Evolutionary conservation across 345 rosid species (phyloP).

Genomic region (Cardiospermum halicacabum): DNA sequence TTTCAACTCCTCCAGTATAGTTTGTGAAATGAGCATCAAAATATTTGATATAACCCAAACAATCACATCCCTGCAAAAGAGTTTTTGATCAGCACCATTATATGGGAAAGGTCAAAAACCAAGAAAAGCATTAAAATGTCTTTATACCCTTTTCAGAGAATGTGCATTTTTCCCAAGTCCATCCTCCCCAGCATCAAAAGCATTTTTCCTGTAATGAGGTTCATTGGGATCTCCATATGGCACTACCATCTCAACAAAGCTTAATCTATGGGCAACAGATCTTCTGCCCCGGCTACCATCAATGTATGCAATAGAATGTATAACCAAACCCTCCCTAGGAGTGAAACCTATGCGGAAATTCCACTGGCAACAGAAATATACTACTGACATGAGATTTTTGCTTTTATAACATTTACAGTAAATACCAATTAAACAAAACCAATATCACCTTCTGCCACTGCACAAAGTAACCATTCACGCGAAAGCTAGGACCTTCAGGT

Average conservation of each 20-base stretch:
- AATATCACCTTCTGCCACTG: slow-evolving; percentile 83
- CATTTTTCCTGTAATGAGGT: slow-evolving; percentile 89
- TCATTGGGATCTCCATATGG: slow-evolving; percentile 97
- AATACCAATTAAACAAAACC: not conserved
- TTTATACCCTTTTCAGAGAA: slow-evolving; percentile 79
- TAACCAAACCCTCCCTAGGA: slow-evolving; percentile 85
- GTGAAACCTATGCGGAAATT: slow-evolving; percentile 93
- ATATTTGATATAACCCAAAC: slow-evolving; percentile 82
- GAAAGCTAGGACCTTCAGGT: slow-evolving; percentile 96
- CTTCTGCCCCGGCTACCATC: slow-evolving; percentile 91
- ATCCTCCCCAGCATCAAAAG: slow-evolving; percentile 98
- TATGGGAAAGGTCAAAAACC: not conserved
- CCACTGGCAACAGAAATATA: slow-evolving; percentile 57
- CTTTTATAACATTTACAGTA: slow-evolving; percentile 6
- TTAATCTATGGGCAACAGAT: slow-evolving; percentile 83
- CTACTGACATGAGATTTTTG: slow-evolving; percentile 15
- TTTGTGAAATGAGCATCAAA: slow-evolving; percentile 88
- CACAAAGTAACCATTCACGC: slow-evolving; percentile 68
- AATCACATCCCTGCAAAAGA: slow-evolving; percentile 70
- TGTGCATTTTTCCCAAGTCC: slow-evolving; percentile 95
- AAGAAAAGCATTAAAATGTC: slow-evolving; percentile 7
- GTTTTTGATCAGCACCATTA: not conserved
- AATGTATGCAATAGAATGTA: slow-evolving; percentile 82
- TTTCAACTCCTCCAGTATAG: slow-evolving; percentile 88
- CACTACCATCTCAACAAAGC: slow-evolving; percentile 96